Base-by-base conservation (phyloP, 1,284 basidiomycete genomes). In the Vanrija sp. region DNA sequence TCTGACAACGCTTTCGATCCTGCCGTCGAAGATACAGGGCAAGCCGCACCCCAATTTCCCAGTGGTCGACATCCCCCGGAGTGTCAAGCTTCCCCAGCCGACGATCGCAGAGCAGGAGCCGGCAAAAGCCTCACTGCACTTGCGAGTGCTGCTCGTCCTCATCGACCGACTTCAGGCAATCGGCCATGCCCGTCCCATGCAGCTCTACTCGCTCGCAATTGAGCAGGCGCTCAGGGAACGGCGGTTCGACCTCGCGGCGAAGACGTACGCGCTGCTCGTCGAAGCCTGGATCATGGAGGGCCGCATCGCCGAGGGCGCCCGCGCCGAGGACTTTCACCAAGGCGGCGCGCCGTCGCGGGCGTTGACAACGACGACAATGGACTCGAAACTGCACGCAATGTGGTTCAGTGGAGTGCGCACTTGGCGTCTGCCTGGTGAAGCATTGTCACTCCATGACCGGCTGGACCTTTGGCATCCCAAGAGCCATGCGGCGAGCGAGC, bases 231-330 rank as follows among this genome's bases (percentile, higher is more conserved):
- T 71, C 8, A 49, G 49, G 7, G 64, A 69, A 19, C 51, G 60
- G 6, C 55, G 62, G 18, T 62, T 63, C 3, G 71, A 75, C 50
- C 45, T 61, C 12, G 75, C 75, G 0, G 73, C 75, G 0, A 66
- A 68, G 49, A 62, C 75, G 4, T 76, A 68, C 51, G 73, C 70
- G 15, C 70, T 66, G 16, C 56, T 75, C 39, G 74, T 76, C 7
- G 75, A 77, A 47, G 75, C 76, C 53, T 77, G 75, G 75, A 69
- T 74, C 25, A 67, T 70, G 41, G 73, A 77, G 53, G 74, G 73
- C 3, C 55, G 74, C 27, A 59, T 75, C 20, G 73, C 73, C 9
- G 65, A 68, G 36, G 73, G 71, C 2, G 73, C 69, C 1, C 61
- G 64, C 36, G 55, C 63, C 12, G 66, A 65, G 15, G 70, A 73